Evolutionary conservation across 371 early-diverging fungal genomes (phyloP).

Genomic region (Mortierella sp.): DNA sequence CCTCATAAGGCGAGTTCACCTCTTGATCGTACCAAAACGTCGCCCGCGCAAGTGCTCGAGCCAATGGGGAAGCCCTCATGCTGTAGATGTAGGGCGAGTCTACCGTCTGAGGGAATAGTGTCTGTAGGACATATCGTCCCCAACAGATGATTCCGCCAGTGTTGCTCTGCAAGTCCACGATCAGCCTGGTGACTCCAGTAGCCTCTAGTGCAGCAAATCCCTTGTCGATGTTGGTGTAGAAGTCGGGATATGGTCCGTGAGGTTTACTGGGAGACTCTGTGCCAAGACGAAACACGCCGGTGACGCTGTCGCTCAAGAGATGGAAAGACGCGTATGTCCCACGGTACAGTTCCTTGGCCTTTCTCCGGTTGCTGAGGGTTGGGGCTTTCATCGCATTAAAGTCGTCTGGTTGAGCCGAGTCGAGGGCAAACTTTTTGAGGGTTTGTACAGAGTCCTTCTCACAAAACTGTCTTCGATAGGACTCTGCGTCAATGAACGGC

Average conservation of each 20-base stretch:
- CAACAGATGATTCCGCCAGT: conserved; percentile 55
- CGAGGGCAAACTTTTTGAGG: conserved; percentile 43
- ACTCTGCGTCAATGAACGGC: conserved; percentile 15
- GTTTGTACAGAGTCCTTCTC: conserved; percentile 21
- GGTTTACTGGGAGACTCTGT: conserved; percentile 42
- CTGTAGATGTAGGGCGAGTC: conserved; percentile 48
- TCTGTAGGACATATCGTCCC: conserved; percentile 52
- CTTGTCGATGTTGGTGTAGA: conserved; percentile 42
- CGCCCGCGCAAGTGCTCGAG: conserved; percentile 32
- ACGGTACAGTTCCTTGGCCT: conserved; percentile 31
- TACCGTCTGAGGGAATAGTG: conserved; percentile 45
- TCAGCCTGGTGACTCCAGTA: conserved; percentile 33
- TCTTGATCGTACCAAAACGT: conserved; percentile 24
- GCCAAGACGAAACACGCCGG: conserved; percentile 43
- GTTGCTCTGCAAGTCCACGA: conserved; percentile 53
- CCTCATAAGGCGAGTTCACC: conserved; percentile 32
- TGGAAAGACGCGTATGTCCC: conserved; percentile 49
- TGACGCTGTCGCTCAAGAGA: conserved; percentile 31
- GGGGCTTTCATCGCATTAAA: conserved; percentile 9
- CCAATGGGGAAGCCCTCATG: conserved; percentile 35
- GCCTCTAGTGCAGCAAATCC: conserved; percentile 35
- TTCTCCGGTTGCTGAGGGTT: conserved; percentile 7
- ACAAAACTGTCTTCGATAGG: conserved; percentile 40
- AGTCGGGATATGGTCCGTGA: conserved; percentile 2
- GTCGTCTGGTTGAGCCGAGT: conserved; percentile 41